These are phyloP conservation scores for Pugionium dolabratum DNA, from an alignment of 345 rosid genomes.

Conservation along the genomic window DNA sequence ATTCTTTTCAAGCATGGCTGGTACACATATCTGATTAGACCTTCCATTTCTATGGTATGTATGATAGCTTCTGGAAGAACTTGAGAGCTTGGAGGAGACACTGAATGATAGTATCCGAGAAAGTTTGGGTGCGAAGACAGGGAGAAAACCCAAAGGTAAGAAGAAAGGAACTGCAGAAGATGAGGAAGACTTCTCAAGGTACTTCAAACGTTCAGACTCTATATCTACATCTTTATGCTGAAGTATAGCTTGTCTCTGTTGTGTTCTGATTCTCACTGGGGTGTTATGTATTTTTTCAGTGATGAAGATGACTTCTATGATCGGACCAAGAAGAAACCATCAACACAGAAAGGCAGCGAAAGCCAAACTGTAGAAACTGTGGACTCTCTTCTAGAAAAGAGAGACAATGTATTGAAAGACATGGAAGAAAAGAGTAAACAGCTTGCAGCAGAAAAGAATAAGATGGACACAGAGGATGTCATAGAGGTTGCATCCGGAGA, in stretches of 20 bases:
- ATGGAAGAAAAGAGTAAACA: constrained; percentile 59
- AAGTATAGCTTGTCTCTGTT: constrained; percentile 12
- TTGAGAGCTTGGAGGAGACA: constrained; percentile 96
- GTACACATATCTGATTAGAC: background rate
- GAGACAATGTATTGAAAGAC: constrained; percentile 65
- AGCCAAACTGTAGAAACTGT: constrained; percentile 76
- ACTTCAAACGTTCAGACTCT: constrained; percentile 28
- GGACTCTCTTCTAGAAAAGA: constrained; percentile 87
- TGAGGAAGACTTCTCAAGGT: constrained; percentile 73
- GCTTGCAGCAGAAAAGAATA: constrained; percentile 64
- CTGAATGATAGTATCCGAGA: constrained; percentile 88
- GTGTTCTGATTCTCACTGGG: constrained; percentile 9
- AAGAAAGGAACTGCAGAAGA: constrained; percentile 61
- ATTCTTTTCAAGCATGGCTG: constrained; percentile 1
- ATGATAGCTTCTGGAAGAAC: constrained; percentile 80
- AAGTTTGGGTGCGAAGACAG: constrained; percentile 83
- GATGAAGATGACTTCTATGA: constrained; percentile 97
- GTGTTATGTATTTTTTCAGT: constrained; percentile 43
- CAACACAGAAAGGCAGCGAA: constrained; percentile 54
- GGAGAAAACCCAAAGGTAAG: constrained; percentile 51
- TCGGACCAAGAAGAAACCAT: constrained; percentile 78
- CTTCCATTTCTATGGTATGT: constrained; percentile 5
- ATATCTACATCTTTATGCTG: constrained; percentile 14
- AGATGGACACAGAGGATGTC: constrained; percentile 51
- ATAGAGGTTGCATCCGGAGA: constrained; percentile 68